Conservation (phyloP, 257 asterid genomes). For the Misopates orontium region DNA sequence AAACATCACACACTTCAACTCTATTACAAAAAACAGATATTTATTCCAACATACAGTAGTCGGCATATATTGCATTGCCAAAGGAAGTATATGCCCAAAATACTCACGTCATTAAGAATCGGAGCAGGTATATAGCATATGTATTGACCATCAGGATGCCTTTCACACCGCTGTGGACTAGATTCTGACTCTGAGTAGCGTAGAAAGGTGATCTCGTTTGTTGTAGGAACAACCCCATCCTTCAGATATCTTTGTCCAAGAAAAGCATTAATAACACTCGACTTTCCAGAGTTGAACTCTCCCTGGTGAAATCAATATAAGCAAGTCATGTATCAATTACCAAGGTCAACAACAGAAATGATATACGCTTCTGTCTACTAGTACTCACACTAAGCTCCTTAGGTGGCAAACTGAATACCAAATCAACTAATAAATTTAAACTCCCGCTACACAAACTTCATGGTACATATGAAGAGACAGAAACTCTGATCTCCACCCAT, state of each 20-base stretch:
- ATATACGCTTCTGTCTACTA: constrained; percentile 21
- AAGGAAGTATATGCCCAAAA: constrained; percentile 14
- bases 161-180: constrained; percentile 69
- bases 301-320: constrained; percentile 61
- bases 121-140: constrained; percentile 94
- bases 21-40: neutral
- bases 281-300: constrained; percentile 98
- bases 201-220: constrained; percentile 92
- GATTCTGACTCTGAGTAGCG: constrained; percentile 68
- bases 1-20: neutral
- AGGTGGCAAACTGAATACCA: constrained; percentile 23
- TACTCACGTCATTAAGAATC: constrained; percentile 84
- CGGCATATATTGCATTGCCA: neutral
- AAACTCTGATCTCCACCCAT: neutral
- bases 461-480: neutral
- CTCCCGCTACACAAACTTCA: constrained; percentile 15
- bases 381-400: constrained; percentile 27
- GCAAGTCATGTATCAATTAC: no score
- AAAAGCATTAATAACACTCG: constrained; percentile 94
- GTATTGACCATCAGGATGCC: constrained; percentile 97
- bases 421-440: constrained; percentile 18
- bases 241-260: constrained; percentile 81
- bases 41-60: neutral
- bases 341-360: no score
- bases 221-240: constrained; percentile 97